phyloP scores from a whole-genome alignment of 169 alveolate genomes.

The Cryptosporidium ubiquitum region DNA sequence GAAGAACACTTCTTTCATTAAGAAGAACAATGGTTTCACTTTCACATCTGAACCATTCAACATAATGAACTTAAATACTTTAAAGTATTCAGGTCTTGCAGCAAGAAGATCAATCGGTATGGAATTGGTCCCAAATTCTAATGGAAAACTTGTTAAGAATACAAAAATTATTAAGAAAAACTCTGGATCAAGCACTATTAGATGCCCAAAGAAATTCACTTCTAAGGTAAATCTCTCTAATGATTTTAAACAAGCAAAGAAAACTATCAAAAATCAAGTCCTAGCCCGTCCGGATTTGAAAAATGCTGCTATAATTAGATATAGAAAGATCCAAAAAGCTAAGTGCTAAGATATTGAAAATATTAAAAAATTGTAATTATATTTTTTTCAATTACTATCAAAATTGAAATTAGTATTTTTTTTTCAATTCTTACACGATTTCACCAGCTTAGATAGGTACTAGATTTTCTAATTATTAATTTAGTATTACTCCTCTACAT shows the following conservation, averaged over 20 bases:
- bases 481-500: neutral
- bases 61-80: constrained; percentile 3
- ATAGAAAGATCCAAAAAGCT: constrained; percentile 23
- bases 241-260: constrained; percentile 31
- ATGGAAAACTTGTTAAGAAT: constrained; percentile 46
- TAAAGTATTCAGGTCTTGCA: constrained; percentile 70
- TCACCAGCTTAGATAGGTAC: neutral
- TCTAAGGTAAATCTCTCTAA: constrained; percentile 32
- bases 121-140: constrained; percentile 34
- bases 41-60: constrained; percentile 59
- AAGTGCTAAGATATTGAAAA: constrained; percentile 15
- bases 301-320: constrained; percentile 31
- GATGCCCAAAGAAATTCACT: constrained; percentile 53
- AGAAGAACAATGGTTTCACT: constrained; percentile 59
- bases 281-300: constrained; percentile 19
- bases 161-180: constrained; percentile 18
- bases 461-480: neutral
- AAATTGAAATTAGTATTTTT: neutral
- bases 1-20: constrained; percentile 51
- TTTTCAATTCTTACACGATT: neutral
- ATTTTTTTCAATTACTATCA: neutral
- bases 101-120: constrained; percentile 35
- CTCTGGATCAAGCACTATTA: constrained; percentile 39
- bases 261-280: constrained; percentile 34
- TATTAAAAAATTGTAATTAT: neutral